Conservation (phyloP, 2,329 filamentous ascomycete genomes). For the Triangularia verruculosa region DNA sequence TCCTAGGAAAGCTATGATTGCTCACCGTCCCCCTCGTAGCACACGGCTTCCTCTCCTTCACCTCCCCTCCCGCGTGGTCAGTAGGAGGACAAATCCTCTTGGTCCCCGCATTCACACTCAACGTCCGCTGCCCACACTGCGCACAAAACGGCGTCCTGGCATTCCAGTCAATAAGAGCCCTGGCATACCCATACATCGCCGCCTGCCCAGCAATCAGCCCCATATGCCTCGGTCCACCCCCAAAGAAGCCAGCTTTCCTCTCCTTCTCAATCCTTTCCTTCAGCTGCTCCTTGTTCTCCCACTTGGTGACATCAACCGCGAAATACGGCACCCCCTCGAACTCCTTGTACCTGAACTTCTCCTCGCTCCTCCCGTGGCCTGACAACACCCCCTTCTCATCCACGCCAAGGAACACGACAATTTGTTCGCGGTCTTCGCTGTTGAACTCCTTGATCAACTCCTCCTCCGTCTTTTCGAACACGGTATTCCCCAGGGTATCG, state of each 20-base stretch:
- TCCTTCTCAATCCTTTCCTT: slow-evolving; percentile 53
- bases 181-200: slow-evolving; percentile 84
- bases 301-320: slow-evolving; percentile 78
- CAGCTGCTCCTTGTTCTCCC: slow-evolving; percentile 52
- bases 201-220: slow-evolving; percentile 54
- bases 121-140: slow-evolving; percentile 77
- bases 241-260: slow-evolving; percentile 62
- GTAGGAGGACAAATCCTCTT: slow-evolving; percentile 76
- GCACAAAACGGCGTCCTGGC: slow-evolving; percentile 87
- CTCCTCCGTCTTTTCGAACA: slow-evolving; percentile 69
- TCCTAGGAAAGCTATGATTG: slow-evolving; percentile 88
- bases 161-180: slow-evolving; percentile 93
- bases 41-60: slow-evolving; percentile 63
- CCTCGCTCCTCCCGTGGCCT: slow-evolving; percentile 28
- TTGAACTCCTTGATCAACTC: slow-evolving; percentile 72
- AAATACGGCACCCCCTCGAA: slow-evolving; percentile 84
- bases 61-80: slow-evolving; percentile 59
- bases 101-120: slow-evolving; percentile 75
- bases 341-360: slow-evolving; percentile 59
- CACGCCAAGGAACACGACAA: slow-evolving; percentile 81
- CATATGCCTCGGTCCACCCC: slow-evolving; percentile 49
- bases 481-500: slow-evolving; percentile 66
- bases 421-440: slow-evolving; percentile 62
- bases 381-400: slow-evolving; percentile 55
- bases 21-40: slow-evolving; percentile 80